These are phyloP conservation scores for Talaromyces sp. DNA, from an alignment of 2,329 filamentous ascomycete species.

Conservation along the genomic window DNA sequence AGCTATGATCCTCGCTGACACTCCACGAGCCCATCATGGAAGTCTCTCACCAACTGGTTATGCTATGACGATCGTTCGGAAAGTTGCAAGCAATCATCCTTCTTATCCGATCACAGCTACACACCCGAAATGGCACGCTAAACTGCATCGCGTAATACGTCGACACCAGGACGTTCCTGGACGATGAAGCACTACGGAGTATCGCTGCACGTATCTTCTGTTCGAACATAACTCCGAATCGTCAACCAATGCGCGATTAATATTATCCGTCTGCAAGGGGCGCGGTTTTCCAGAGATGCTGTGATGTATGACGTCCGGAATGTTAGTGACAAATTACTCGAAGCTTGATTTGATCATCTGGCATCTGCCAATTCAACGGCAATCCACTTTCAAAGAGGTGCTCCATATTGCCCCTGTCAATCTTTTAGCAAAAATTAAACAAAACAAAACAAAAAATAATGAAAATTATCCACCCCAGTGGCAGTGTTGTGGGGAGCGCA, in stretches of 20 bases:
- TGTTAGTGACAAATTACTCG: neutral
- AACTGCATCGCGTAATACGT: no score
- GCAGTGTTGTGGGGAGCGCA: neutral
- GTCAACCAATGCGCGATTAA: neutral
- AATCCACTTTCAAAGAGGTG: neutral
- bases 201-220: neutral
- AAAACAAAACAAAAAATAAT: neutral
- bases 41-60: no score
- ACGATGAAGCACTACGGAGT: neutral
- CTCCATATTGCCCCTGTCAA: neutral
- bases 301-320: neutral
- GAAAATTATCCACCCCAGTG: neutral
- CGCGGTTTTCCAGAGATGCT: no score
- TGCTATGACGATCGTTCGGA: no score
- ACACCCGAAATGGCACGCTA: no score
- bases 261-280: neutral
- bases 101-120: no score
- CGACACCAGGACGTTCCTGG: no score
- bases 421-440: neutral
- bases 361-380: neutral
- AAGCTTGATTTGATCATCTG: neutral
- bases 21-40: no score
- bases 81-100: no score
- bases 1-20: no score
- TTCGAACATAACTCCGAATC: neutral